These are phyloP conservation scores for Hortiboletus campestris DNA, from an alignment of 768 basidiomycete species.

Conservation along the genomic window DNA sequence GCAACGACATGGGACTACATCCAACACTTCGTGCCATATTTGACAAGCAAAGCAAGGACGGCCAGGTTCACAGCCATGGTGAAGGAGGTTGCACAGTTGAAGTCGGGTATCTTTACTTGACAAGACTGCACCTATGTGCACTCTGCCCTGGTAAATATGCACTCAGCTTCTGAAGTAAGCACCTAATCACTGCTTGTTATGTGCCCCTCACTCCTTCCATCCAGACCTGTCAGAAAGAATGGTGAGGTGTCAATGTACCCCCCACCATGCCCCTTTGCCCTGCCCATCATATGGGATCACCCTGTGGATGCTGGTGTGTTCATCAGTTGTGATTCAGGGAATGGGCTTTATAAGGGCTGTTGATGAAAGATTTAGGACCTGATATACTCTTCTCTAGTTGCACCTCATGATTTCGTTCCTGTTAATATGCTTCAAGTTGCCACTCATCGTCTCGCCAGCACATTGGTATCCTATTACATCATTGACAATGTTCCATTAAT, in stretches of 20 bases:
- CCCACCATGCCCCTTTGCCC: not conserved
- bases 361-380: too few relatives aligned
- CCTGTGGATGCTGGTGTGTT: conserved; percentile 5
- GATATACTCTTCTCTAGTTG: too few relatives aligned
- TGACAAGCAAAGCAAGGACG: conserved; percentile 70
- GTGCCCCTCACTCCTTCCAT: conserved; percentile 14
- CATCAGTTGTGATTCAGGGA: too few relatives aligned
- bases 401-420: too few relatives aligned
- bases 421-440: too few relatives aligned
- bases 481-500: too few relatives aligned
- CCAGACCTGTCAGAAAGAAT: conserved; percentile 11
- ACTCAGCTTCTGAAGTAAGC: conserved; percentile 31
- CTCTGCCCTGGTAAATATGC: conserved; percentile 42
- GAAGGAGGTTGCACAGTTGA: conserved; percentile 74
- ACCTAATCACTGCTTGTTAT: conserved; percentile 48
- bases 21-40: conserved; percentile 71
- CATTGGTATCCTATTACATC: too few relatives aligned
- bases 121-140: conserved; percentile 32
- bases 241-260: conserved; percentile 24
- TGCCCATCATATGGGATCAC: conserved; percentile 37
- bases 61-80: conserved; percentile 73
- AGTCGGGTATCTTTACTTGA: conserved; percentile 53
- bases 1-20: conserved; percentile 80
- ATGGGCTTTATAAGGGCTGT: too few relatives aligned
- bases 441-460: too few relatives aligned